Evolutionary conservation across 2,329 filamentous ascomycete genomes (phyloP), one percentile per base, ranked within the genome.

Genomic region (Cordyceps javanica): DNA sequence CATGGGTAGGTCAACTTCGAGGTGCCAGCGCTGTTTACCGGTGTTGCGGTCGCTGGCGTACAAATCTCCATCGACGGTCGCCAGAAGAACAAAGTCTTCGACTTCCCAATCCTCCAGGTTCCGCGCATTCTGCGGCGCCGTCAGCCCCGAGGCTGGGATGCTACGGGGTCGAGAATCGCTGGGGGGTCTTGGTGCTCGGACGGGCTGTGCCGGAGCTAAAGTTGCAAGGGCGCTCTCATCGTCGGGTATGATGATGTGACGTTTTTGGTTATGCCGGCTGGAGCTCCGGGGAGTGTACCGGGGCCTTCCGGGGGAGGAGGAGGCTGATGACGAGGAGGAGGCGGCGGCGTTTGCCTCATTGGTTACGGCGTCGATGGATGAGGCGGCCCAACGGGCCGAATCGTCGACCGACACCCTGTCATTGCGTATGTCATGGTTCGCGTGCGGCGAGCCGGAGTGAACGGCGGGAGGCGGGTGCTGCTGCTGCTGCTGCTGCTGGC

Each of bases 101-200:
- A 97, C 92, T 89, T 97, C 91, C 93, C 93, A 97, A 79, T 97
- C 93, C 84, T 92, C 88, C 83, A 97, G 82, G 82, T 88, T 95
- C 86, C 93, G 92, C 92, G 91, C 93, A 88, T 82, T 81, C 72
- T 90, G 88, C 87, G 87, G 89, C 89, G 89, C 87, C 79, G 88
- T 83, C 74, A 89, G 80, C 68, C 85, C 86, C 72, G 81, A 80
- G 72, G 81, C 72, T 63, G 73, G 74, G 70, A 80, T 82, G 76
- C 82, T 83, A 72, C 79, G 77, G 70, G 78, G 71, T 71, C 70
- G 68, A 64, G 69, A 69, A 69, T 70, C 77, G 85, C 83, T 81
- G 85, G 85, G 85, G 85, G 84, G 75, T 75, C 65, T 75, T 85
- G 89, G 90, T 90, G 91, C 92, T 96, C 90, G 84, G 82, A 97